Percentiles rank a stretch among this genome's conserved stretches.
These are phyloP conservation scores for Hanseniaspora singularis DNA, from an alignment of 805 yeast genomes.

Conservation along the genomic window DNA sequence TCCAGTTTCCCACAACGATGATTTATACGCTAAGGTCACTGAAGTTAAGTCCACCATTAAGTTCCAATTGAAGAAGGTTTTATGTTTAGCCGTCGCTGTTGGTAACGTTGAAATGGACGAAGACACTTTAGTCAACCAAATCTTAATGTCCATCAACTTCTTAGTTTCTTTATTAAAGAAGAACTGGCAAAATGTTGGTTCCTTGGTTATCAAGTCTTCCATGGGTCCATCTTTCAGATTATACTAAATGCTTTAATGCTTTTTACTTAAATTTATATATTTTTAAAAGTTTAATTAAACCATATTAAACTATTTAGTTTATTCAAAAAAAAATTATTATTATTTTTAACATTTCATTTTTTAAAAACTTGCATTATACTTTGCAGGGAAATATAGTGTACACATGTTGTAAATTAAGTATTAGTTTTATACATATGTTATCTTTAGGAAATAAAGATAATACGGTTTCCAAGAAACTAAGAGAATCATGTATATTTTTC, in stretches of 20 bases:
- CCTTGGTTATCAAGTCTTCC: constrained; percentile 95
- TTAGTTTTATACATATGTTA: no score
- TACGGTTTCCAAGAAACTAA: no score
- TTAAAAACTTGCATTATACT: no score
- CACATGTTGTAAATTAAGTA: no score
- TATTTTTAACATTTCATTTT: no score
- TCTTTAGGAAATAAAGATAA: no score
- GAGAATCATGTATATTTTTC: no score
- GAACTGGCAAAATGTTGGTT: constrained; percentile 99
- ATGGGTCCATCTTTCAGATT: constrained; percentile 99
- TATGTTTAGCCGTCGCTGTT: constrained; percentile 98
- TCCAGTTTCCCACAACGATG: constrained; percentile 99
- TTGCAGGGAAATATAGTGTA: no score
- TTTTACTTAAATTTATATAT: background rate
- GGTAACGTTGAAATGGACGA: constrained; percentile 99
- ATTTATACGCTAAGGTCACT: constrained; percentile 85
- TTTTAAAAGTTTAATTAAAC: no score
- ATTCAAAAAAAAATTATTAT: background rate
- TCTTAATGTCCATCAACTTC: constrained; percentile 98
- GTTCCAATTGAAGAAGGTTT: constrained; percentile 99
- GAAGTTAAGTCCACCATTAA: constrained; percentile 99
- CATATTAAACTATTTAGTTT: background rate
- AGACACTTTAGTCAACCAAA: constrained; percentile 91
- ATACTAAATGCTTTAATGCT: constrained; percentile 56
- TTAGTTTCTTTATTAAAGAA: constrained; percentile 97